phyloP scores from a whole-genome alignment of 2,329 filamentous ascomycete genomes.

The Ascochyta koolunga region DNA sequence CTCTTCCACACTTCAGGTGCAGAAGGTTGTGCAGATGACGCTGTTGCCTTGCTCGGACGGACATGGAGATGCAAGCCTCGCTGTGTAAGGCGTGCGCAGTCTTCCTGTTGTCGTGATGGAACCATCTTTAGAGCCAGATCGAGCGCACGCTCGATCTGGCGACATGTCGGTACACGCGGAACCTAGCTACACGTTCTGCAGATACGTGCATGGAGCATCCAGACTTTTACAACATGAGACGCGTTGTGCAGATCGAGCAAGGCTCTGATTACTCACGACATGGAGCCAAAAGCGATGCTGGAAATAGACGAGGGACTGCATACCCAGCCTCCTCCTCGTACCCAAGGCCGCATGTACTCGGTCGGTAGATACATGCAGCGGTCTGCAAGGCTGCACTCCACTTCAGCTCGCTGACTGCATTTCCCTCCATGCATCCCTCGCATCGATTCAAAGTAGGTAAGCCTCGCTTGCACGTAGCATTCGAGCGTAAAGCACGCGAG shows the following conservation, averaged over 20 bases:
- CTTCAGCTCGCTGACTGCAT: conserved; percentile 5
- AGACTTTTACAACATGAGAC: background rate
- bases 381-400: conserved; percentile 1
- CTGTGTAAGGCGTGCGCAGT: conserved; percentile 2
- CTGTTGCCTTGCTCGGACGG: conserved; percentile 2
- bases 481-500: conserved; percentile 2
- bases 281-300: background rate
- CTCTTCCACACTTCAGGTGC: background rate
- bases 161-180: background rate
- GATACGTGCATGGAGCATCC: background rate
- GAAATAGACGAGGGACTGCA: background rate
- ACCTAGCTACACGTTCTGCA: too few species aligned
- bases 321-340: conserved; percentile 3
- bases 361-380: background rate
- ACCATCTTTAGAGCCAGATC: background rate
- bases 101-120: conserved; percentile 3
- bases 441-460: background rate
- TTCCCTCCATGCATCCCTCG: background rate
- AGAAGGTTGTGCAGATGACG: background rate
- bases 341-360: background rate
- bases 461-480: background rate
- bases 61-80: conserved; percentile 1
- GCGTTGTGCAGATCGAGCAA: conserved; percentile 8
- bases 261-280: background rate
- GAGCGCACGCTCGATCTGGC: background rate